phyloP scores from a whole-genome alignment of 257 asterid species.

The Solanum appendiculatum region DNA sequence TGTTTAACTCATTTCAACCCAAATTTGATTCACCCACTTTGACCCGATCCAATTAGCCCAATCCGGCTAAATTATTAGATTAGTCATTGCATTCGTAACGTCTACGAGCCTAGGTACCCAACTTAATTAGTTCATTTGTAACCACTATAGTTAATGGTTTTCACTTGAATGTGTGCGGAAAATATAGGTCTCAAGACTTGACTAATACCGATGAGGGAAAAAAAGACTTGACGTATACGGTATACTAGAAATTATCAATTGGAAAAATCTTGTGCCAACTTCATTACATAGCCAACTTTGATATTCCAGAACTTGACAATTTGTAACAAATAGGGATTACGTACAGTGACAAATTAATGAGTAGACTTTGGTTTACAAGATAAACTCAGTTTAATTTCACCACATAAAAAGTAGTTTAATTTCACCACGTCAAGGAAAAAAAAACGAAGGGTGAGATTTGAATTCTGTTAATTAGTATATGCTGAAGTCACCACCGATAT shows the following conservation, averaged over 20 bases:
- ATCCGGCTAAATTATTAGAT: too few species aligned
- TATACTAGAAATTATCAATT: too few species aligned
- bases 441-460: neutral
- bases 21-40: neutral
- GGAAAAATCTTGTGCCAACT: neutral
- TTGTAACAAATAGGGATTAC: neutral
- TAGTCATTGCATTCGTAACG: too few species aligned
- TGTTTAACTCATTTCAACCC: neutral
- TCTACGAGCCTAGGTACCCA: too few species aligned
- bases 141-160: neutral
- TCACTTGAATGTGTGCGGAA: neutral
- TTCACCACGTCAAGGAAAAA: too few species aligned
- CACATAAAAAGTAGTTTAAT: too few species aligned
- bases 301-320: neutral
- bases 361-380: neutral
- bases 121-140: too few species aligned
- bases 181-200: neutral
- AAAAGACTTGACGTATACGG: too few species aligned
- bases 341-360: neutral
- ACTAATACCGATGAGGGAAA: too few species aligned
- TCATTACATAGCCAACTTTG: neutral
- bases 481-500: neutral
- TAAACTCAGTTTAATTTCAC: neutral
- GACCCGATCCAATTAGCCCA: neutral
- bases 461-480: too few species aligned